These are phyloP conservation scores for Euptelea pleiosperma DNA, from an alignment of 164 flowering plant genomes.

Conservation along the genomic window DNA sequence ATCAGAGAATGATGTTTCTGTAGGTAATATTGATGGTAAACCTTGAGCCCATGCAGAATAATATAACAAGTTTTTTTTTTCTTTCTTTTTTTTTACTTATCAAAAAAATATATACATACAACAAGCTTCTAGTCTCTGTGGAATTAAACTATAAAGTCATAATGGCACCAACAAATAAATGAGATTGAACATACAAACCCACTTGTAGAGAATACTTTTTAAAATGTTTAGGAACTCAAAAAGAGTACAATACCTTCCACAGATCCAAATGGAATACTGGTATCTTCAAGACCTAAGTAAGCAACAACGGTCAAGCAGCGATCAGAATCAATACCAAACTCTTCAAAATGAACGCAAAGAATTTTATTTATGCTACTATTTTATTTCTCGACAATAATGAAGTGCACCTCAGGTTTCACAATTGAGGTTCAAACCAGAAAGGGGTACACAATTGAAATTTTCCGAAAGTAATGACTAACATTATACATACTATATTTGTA, in stretches of 20 bases:
- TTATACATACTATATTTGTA: not conserved
- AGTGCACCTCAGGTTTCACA: not conserved
- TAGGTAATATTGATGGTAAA: not conserved
- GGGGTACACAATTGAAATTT: not conserved
- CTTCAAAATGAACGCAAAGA: not conserved
- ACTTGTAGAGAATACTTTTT: not conserved
- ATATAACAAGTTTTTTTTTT: not conserved
- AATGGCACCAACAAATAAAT: not conserved
- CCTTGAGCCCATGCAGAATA: not conserved
- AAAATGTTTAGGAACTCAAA: not conserved
- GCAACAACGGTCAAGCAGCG: slow-evolving; percentile 8
- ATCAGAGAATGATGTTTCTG: not conserved
- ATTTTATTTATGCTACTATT: not conserved
- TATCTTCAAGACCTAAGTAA: slow-evolving; percentile 72
- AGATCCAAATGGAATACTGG: slow-evolving; percentile 65
- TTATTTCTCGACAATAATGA: not conserved
- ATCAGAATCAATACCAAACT: not conserved
- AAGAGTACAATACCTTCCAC: slow-evolving; percentile 60
- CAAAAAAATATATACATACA: too few species aligned
- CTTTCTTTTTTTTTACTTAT: too few species aligned
- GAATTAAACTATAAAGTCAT: not conserved
- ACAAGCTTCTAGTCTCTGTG: too few species aligned
- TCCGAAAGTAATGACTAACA: not conserved
- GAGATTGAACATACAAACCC: not conserved
- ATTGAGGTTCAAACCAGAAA: not conserved